Base-by-base conservation (phyloP, 106 monocot species). In the Cymbidium sinense region DNA sequence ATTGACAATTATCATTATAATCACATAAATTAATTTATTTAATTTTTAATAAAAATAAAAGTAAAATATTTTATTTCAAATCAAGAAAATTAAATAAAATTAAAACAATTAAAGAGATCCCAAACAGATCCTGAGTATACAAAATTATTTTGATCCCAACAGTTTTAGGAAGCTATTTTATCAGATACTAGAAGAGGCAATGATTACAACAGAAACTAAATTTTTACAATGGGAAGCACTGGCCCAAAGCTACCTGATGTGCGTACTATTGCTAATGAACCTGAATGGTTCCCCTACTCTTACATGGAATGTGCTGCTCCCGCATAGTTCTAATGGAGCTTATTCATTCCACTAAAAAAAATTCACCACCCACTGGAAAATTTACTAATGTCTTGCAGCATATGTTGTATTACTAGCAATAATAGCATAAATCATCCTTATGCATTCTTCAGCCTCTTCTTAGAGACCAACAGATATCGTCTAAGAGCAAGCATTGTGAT, bases 401-500 rank as follows among this genome's bases (percentile, higher is more conserved):
- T 47, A 47, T 47, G 9, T 12, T 39, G 39, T 8, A 39, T 39
- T 39, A 4, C 8, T 39, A 39, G 4, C 39, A 39, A 47, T 47
- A 47, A 44, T 44, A 15, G 15, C 2, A 13, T 58, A 23, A 23
- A 1, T 8, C n/a, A 2, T 58, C 33, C 15, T 33, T 67, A 67
- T 13, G 37, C 36, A 39, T 71, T 44, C 74, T 90, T 93, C 62
- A 90, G 47, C 84, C 81, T 90, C 69, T 75, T 85, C 44, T 83
- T 84, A 73, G 86, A 84, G 79, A 77, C 78, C 34, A 94, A 54
- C 41, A 94, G 73, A 80, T 86, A 87, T 58, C 87, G 83, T 21
- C 82, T 81, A 64, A 98, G 76, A 28, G 94, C 98, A 65, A 94
- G 93, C 85, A 98, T 76, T 1, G 87, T 70, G 43, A 98, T 77